phyloP scores from a whole-genome alignment of 805 yeast species.

The Wickerhamiella bombiphila region DNA sequence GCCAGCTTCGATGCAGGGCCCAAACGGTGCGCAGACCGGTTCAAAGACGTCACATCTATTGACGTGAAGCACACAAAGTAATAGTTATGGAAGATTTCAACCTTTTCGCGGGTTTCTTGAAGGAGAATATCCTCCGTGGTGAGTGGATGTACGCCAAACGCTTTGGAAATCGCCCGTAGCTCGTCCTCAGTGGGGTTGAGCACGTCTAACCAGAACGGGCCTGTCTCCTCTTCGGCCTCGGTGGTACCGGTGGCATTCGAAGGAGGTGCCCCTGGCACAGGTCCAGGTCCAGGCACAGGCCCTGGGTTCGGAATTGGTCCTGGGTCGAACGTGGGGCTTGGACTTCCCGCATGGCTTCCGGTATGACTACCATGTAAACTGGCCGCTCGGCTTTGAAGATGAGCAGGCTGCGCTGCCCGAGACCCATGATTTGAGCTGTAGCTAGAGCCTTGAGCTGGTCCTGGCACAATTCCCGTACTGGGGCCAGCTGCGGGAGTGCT shows the following conservation, averaged over 20 bases:
- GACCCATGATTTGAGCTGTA: neutral
- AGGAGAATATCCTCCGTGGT: slow-evolving; percentile 90
- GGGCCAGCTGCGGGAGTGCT: neutral
- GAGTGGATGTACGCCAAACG: slow-evolving; percentile 90
- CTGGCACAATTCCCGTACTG: no score
- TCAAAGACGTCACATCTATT: slow-evolving; percentile 39
- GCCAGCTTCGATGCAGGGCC: neutral
- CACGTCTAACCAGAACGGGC: slow-evolving; percentile 89
- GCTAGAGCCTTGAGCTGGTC: no score
- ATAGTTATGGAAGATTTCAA: slow-evolving; percentile 79
- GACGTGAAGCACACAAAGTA: slow-evolving; percentile 83
- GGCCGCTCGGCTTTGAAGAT: slow-evolving; percentile 2
- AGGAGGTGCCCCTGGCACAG: slow-evolving; percentile 2
- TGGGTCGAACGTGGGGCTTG: neutral
- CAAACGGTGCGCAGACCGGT: slow-evolving; percentile 19
- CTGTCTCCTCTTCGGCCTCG: slow-evolving; percentile 20
- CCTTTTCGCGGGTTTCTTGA: slow-evolving; percentile 91
- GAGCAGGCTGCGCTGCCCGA: neutral
- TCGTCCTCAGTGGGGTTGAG: slow-evolving; percentile 91
- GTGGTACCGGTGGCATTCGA: neutral
- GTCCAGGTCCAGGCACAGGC: slow-evolving; percentile 2
- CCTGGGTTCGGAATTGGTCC: neutral
- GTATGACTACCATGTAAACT: slow-evolving; percentile 5
- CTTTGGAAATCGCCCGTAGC: slow-evolving; percentile 77
- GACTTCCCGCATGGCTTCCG: slow-evolving; percentile 4